Evolutionary conservation across 1,139 yeast species (phyloP).

Genomic region (Diutina mesorugosa): DNA sequence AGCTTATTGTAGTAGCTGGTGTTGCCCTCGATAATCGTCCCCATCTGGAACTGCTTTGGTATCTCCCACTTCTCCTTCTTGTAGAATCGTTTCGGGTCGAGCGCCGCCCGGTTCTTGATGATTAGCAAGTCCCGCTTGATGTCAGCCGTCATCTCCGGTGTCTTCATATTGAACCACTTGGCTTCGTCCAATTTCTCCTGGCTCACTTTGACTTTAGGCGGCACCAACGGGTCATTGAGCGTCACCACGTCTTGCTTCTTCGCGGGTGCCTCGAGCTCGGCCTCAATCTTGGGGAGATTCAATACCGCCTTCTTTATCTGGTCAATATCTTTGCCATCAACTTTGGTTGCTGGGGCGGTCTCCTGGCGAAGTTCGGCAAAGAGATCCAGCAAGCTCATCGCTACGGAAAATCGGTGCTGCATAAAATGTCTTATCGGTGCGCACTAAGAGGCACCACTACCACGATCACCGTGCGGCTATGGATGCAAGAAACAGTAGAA

Average conservation of each 20-base stretch:
- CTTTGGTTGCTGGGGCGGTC: background rate
- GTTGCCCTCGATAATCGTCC: conserved; percentile 76
- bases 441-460: too few relatives aligned
- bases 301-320: conserved; percentile 17
- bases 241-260: conserved; percentile 6
- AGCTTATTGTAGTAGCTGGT: conserved; percentile 68
- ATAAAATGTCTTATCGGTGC: background rate
- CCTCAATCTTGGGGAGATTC: conserved; percentile 24
- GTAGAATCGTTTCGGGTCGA: conserved; percentile 93
- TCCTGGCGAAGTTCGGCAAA: background rate
- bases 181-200: conserved; percentile 28
- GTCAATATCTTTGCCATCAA: conserved; percentile 5
- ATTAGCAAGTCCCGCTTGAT: conserved; percentile 68
- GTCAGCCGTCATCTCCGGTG: conserved; percentile 63
- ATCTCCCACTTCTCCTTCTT: conserved; percentile 74
- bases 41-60: conserved; percentile 79
- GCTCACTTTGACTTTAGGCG: conserved; percentile 6
- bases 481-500: too few relatives aligned
- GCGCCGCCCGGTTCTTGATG: conserved; percentile 74
- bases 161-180: conserved; percentile 78
- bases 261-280: conserved; percentile 7
- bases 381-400: background rate
- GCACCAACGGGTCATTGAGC: conserved; percentile 39
- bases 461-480: too few relatives aligned
- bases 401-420: background rate